Evolutionary conservation across 768 basidiomycete species (phyloP).

Genomic region (Pisolithus tinctorius): DNA sequence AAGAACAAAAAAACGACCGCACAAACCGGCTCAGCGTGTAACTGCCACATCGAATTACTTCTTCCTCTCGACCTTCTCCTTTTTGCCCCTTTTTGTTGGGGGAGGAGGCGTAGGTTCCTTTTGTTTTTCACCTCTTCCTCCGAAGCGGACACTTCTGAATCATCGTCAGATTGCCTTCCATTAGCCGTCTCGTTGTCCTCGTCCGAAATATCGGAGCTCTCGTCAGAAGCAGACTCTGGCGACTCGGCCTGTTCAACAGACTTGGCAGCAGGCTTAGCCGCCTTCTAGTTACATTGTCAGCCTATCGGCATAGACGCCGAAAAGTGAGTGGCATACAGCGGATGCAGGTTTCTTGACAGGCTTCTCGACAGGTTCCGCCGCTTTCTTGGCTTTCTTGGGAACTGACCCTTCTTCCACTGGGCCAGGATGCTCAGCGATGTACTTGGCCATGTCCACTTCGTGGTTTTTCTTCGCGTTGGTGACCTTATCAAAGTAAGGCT

Average conservation of each 20-base stretch:
- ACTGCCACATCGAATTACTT: constrained; percentile 10
- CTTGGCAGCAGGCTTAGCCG: constrained; percentile 18
- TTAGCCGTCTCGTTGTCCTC: constrained; percentile 19
- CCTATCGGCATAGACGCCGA: constrained; percentile 10
- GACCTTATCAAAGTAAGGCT: constrained; percentile 36
- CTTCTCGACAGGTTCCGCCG: constrained; percentile 23
- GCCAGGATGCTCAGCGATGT: constrained; percentile 47
- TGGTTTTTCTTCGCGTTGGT: constrained; percentile 58
- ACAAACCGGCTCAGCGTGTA: not conserved
- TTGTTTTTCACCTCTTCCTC: constrained; percentile 26
- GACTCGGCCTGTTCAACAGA: constrained; percentile 18
- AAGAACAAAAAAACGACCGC: not conserved
- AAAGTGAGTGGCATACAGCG: constrained; percentile 14
- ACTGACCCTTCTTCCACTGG: constrained; percentile 39
- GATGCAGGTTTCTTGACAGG: constrained; percentile 16
- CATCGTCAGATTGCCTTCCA: constrained; percentile 17
- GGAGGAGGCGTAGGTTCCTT: constrained; percentile 25
- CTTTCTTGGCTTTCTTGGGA: constrained; percentile 26
- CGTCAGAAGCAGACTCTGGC: constrained; percentile 25
- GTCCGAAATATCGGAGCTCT: constrained; percentile 13
- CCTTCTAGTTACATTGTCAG: constrained; percentile 15
- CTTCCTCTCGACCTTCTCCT: constrained; percentile 20
- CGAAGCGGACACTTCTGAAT: constrained; percentile 28
- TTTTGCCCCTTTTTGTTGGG: constrained; percentile 22
- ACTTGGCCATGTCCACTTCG: constrained; percentile 55